Percentiles rank a stretch among this genome's conserved stretches.
Conservation (phyloP, 495 filamentous ascomycete species). For the Xylona heveae region DNA sequence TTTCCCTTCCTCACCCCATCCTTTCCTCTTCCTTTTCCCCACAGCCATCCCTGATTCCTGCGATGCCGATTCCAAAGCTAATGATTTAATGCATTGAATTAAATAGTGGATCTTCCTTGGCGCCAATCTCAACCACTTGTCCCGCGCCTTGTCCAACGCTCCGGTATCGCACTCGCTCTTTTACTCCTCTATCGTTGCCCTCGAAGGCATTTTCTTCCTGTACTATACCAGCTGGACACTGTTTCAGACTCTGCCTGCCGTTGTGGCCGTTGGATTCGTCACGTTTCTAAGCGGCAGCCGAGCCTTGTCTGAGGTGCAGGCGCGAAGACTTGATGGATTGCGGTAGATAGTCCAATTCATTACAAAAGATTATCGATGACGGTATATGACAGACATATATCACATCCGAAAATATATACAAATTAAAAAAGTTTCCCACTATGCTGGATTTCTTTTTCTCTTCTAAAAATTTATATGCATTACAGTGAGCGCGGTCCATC, state of each 20-base stretch:
- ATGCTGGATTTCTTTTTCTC: too few species aligned
- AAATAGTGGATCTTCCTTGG: slow-evolving; percentile 57
- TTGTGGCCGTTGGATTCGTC: slow-evolving; percentile 39
- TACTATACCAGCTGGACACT: slow-evolving; percentile 91
- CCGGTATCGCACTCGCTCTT: slow-evolving; percentile 65
- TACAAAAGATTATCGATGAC: too few species aligned
- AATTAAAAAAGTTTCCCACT: too few species aligned
- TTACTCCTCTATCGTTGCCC: slow-evolving; percentile 58
- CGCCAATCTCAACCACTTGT: slow-evolving; percentile 62
- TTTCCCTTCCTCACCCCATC: not conserved
- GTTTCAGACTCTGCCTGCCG: slow-evolving; percentile 69
- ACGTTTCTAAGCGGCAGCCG: slow-evolving; percentile 78
- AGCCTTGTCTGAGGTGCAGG: slow-evolving; percentile 83
- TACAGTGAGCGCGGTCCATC: too few species aligned
- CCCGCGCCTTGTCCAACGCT: slow-evolving; percentile 46
- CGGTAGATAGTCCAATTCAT: slow-evolving; percentile 26
- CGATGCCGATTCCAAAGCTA: too few species aligned
- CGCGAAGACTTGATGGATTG: slow-evolving; percentile 58
- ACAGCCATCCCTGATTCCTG: too few species aligned
- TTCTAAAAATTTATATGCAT: too few species aligned
- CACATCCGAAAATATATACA: too few species aligned
- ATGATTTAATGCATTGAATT: too few species aligned
- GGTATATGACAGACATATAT: too few species aligned
- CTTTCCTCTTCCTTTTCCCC: slow-evolving; percentile 3
- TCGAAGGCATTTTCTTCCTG: slow-evolving; percentile 85